Evolutionary conservation across 208 protist species (phyloP).

Genomic region (Herpetomonas samuelpessoai): DNA sequence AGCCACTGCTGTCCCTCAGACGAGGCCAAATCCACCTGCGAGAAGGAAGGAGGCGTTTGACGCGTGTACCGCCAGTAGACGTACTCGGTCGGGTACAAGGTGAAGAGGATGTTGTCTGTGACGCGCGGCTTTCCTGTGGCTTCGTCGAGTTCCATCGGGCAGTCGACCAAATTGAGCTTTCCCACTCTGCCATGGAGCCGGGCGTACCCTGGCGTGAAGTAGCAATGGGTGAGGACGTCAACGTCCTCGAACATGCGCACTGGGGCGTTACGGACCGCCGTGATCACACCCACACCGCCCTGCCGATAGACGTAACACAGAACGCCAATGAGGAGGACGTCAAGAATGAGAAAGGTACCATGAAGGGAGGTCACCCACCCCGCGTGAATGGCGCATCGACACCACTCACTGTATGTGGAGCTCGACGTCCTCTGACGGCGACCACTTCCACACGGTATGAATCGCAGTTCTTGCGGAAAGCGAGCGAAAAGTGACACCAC

Average conservation of each 20-base stretch:
- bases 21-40: neutral
- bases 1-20: neutral
- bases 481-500: slow-evolving; percentile 16
- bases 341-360: slow-evolving; percentile 21
- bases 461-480: neutral
- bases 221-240: slow-evolving; percentile 68
- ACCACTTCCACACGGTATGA: neutral
- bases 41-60: neutral
- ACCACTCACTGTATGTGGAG: no score
- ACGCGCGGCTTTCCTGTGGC: slow-evolving; percentile 21
- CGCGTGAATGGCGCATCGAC: neutral
- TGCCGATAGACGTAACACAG: slow-evolving; percentile 46
- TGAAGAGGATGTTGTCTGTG: slow-evolving; percentile 62
- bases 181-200: slow-evolving; percentile 73
- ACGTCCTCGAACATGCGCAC: slow-evolving; percentile 26
- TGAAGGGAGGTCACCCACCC: slow-evolving; percentile 7
- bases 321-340: slow-evolving; percentile 30
- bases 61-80: slow-evolving; percentile 60
- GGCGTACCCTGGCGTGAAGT: slow-evolving; percentile 64
- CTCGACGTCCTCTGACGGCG: neutral
- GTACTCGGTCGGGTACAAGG: slow-evolving; percentile 33
- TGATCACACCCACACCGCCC: slow-evolving; percentile 41
- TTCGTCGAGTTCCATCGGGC: slow-evolving; percentile 37
- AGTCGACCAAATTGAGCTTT: slow-evolving; percentile 48
- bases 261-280: slow-evolving; percentile 32